Evolutionary conservation across 768 basidiomycete species (phyloP).

Genomic region (Mycena galericulata): DNA sequence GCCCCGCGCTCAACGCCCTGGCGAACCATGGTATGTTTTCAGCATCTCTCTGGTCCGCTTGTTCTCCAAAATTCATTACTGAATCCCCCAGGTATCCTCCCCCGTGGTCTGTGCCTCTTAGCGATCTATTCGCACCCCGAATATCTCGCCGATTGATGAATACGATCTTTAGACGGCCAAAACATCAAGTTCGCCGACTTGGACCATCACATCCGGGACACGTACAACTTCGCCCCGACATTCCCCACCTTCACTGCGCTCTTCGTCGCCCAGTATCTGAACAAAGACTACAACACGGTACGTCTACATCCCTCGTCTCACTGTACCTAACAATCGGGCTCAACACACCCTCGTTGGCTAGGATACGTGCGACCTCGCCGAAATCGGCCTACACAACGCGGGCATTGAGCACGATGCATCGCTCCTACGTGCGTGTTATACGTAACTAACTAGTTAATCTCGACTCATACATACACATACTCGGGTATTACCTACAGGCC

Average conservation of each 20-base stretch:
- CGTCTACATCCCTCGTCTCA: constrained; percentile 70
- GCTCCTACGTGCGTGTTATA: constrained; percentile 57
- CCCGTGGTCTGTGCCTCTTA: background rate
- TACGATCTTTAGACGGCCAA: constrained; percentile 62
- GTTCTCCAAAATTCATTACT: background rate
- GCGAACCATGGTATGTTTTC: too few species aligned
- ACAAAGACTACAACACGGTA: too few species aligned
- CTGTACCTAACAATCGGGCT: constrained; percentile 59
- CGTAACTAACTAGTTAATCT: constrained; percentile 29
- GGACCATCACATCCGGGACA: constrained; percentile 55
- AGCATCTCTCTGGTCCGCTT: too few species aligned
- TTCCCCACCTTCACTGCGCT: too few species aligned
- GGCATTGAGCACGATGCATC: too few species aligned
- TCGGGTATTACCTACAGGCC: too few species aligned
- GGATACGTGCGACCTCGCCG: constrained; percentile 73
- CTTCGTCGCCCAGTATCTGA: too few species aligned
- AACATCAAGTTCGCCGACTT: constrained; percentile 73
- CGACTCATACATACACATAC: constrained; percentile 42
- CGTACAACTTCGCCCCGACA: too few species aligned
- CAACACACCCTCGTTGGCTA: constrained; percentile 18
- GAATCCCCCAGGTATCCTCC: background rate
- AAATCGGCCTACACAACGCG: too few species aligned
- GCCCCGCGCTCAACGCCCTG: too few species aligned
- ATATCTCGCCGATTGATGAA: background rate
- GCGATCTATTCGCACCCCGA: background rate